Conservation (phyloP, 805 yeast genomes). For the Kodamaea restingae region DNA sequence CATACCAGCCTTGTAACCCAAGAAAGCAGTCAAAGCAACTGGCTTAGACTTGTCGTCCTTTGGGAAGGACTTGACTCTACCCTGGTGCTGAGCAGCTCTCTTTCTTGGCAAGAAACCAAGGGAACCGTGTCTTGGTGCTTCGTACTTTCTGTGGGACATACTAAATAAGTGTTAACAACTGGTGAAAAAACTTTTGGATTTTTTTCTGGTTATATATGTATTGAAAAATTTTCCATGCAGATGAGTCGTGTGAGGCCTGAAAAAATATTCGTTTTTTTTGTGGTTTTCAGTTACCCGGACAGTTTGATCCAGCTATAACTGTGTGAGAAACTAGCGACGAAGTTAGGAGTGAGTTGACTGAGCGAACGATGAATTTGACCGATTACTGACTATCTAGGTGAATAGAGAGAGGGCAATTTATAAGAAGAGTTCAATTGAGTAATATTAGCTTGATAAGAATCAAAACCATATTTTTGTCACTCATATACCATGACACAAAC, state of each 20-base stretch:
- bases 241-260: neutral
- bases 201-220: neutral
- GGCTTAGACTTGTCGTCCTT: slow-evolving; percentile 97
- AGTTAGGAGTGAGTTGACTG: too few species aligned
- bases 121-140: slow-evolving; percentile 99
- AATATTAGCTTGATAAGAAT: too few species aligned
- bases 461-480: too few species aligned
- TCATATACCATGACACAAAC: too few species aligned
- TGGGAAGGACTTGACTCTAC: slow-evolving; percentile 99
- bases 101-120: slow-evolving; percentile 99
- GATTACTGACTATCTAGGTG: too few species aligned
- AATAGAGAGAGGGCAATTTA: too few species aligned
- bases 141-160: slow-evolving; percentile 99
- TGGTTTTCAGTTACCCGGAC: slow-evolving; percentile 1
- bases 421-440: too few species aligned
- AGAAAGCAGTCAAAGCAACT: slow-evolving; percentile 98
- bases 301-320: too few species aligned
- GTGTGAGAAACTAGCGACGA: too few species aligned
- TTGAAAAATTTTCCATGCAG: slow-evolving; percentile 13
- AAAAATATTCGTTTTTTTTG: neutral
- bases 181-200: slow-evolving; percentile 12
- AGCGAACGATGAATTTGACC: too few species aligned
- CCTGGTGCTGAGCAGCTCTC: slow-evolving; percentile 98
- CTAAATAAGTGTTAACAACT: slow-evolving; percentile 25
- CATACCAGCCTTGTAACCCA: slow-evolving; percentile 99